These are phyloP conservation scores for Phytophthora cryptogea DNA, from an alignment of 352 stramenopile genomes.

Conservation along the genomic window DNA sequence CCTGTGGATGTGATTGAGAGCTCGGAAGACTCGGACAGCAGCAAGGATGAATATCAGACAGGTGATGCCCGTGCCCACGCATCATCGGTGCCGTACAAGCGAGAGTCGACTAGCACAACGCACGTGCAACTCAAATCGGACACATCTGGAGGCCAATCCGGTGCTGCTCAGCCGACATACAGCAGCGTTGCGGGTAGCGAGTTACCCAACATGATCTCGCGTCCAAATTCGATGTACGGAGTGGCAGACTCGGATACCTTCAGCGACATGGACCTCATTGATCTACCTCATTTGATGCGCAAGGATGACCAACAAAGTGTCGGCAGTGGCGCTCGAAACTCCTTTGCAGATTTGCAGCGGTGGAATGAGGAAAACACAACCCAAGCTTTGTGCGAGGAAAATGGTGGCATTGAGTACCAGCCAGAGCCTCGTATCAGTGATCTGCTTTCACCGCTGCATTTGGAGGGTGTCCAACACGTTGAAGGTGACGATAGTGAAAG, in stretches of 20 bases:
- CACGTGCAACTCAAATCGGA: constrained; percentile 24
- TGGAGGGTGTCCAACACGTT: constrained; percentile 32
- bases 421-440: constrained; percentile 29
- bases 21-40: constrained; percentile 29
- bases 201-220: constrained; percentile 29
- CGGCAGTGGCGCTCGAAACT: constrained; percentile 30
- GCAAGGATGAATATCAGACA: constrained; percentile 20
- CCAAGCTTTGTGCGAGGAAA: constrained; percentile 4
- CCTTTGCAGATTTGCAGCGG: constrained; percentile 47
- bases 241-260: constrained; percentile 72
- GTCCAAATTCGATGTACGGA: constrained; percentile 53
- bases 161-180: constrained; percentile 25
- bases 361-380: constrained; percentile 32
- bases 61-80: constrained; percentile 26
- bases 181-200: constrained; percentile 41
- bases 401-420: constrained; percentile 25
- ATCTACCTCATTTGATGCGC: constrained; percentile 74
- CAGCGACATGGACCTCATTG: constrained; percentile 73
- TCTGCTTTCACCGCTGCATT: constrained; percentile 31
- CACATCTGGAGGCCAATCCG: constrained; percentile 18
- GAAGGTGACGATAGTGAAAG: constrained; percentile 41
- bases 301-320: constrained; percentile 41
- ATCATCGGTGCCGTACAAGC: constrained; percentile 18
- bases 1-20: constrained; percentile 19
- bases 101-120: constrained; percentile 33